phyloP scores from a whole-genome alignment of 2,329 filamentous ascomycete genomes.

The Pestalotiopsis sp. region DNA sequence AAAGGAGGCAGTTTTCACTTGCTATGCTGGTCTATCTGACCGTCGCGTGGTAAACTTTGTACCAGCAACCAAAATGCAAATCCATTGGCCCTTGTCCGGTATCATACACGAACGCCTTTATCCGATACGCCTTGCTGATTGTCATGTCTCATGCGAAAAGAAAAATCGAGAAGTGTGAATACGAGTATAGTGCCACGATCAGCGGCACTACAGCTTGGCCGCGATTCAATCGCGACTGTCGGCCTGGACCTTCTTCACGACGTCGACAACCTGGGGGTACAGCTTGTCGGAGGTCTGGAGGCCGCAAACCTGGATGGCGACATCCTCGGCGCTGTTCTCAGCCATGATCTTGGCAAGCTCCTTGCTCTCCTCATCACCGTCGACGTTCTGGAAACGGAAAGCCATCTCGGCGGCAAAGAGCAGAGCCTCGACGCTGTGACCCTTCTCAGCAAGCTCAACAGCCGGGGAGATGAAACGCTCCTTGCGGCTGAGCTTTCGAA shows the following conservation, averaged over 20 bases:
- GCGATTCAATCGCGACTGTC: constrained; percentile 49
- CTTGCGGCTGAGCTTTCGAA: constrained; percentile 92
- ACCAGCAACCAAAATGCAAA: constrained; percentile 1
- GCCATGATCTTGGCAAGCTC: constrained; percentile 87
- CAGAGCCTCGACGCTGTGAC: constrained; percentile 71
- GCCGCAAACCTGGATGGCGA: constrained; percentile 80
- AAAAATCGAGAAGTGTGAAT: not conserved
- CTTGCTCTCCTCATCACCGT: constrained; percentile 85
- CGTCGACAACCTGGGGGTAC: constrained; percentile 71
- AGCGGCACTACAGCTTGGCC: not conserved
- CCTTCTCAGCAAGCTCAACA: constrained; percentile 82
- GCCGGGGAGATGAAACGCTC: constrained; percentile 96
- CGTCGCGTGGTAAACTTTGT: not conserved
- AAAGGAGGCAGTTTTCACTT: not conserved
- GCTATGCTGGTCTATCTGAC: not conserved
- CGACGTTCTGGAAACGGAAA: constrained; percentile 92
- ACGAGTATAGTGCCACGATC: not conserved
- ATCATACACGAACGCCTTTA: constrained; percentile 11
- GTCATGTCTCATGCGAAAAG: constrained; percentile 9
- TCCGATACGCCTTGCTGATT: constrained; percentile 6
- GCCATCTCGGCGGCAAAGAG: constrained; percentile 87
- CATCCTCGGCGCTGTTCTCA: constrained; percentile 69
- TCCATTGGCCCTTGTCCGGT: constrained; percentile 9
- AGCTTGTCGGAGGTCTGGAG: constrained; percentile 77
- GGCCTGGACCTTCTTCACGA: constrained; percentile 84